These are phyloP conservation scores for Prosopis cineraria DNA, from an alignment of 306 rosid genomes.

Conservation along the genomic window DNA sequence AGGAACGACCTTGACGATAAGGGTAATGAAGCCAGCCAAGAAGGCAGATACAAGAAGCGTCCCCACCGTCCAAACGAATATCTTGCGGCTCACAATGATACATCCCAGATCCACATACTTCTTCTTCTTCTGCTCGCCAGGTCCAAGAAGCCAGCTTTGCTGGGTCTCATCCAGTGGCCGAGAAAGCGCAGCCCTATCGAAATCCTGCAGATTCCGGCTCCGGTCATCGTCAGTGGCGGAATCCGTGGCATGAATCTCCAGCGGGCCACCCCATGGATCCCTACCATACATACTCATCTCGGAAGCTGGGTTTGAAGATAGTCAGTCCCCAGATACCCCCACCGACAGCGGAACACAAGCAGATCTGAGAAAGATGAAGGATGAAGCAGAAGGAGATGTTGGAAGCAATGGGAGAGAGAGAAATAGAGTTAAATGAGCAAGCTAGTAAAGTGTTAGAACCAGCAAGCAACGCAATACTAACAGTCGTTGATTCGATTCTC, in stretches of 20 bases:
- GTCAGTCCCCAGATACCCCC: background rate
- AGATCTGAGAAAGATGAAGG: background rate
- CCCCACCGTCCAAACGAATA: constrained; percentile 83
- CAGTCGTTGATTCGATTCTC: too few relatives aligned
- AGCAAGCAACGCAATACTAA: background rate
- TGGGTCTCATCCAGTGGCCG: constrained; percentile 82
- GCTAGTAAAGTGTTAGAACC: background rate
- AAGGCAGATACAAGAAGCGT: constrained; percentile 55
- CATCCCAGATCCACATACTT: constrained; percentile 91
- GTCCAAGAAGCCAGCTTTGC: constrained; percentile 86
- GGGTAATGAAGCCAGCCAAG: constrained; percentile 64
- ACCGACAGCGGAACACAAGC: constrained; percentile 5
- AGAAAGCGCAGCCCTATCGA: constrained; percentile 70
- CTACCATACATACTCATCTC: constrained; percentile 69
- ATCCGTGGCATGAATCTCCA: constrained; percentile 78
- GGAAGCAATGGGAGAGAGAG: background rate
- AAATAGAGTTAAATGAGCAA: background rate
- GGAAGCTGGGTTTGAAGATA: background rate
- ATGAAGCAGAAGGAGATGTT: background rate
- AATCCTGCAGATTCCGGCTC: constrained; percentile 76
- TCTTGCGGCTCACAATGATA: constrained; percentile 77
- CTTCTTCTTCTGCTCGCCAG: constrained; percentile 79
- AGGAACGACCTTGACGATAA: constrained; percentile 75
- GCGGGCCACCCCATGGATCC: constrained; percentile 92
- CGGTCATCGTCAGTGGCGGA: constrained; percentile 88